Conservation (phyloP, 139 green algal species). For the Nannochloris sp. region DNA sequence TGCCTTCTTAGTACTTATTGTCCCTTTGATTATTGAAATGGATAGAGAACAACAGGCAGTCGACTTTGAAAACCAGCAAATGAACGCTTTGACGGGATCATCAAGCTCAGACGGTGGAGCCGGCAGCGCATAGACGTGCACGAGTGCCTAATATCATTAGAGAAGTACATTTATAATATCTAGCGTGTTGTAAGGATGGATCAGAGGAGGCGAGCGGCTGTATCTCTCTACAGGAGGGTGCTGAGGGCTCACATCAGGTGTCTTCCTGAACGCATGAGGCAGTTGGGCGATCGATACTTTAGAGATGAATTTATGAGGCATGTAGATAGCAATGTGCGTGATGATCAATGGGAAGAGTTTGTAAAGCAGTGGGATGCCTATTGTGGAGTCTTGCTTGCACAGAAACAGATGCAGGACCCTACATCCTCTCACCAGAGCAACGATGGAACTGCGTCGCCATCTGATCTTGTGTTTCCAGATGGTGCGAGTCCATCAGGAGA, state of each 20-base stretch:
- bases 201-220: background rate
- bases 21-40: constrained; percentile 97
- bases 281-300: constrained; percentile 57
- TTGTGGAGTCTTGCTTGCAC: constrained; percentile 26
- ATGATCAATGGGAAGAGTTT: constrained; percentile 62
- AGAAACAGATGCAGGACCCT: background rate
- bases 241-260: constrained; percentile 48
- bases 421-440: background rate
- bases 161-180: background rate
- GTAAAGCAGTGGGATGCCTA: constrained; percentile 58
- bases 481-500: background rate
- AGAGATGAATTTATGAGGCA: constrained; percentile 56
- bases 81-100: constrained; percentile 48
- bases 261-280: constrained; percentile 55
- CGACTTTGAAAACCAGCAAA: constrained; percentile 52
- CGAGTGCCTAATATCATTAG: background rate
- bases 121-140: background rate
- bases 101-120: background rate
- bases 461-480: too few species aligned
- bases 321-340: constrained; percentile 37
- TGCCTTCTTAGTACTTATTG: constrained; percentile 75
- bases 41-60: constrained; percentile 65
- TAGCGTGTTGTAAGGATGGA: background rate
- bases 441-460: background rate
- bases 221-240: constrained; percentile 49